These are phyloP conservation scores for Hygrophoropsis aurantiaca DNA, from an alignment of 768 basidiomycete species.

Conservation along the genomic window DNA sequence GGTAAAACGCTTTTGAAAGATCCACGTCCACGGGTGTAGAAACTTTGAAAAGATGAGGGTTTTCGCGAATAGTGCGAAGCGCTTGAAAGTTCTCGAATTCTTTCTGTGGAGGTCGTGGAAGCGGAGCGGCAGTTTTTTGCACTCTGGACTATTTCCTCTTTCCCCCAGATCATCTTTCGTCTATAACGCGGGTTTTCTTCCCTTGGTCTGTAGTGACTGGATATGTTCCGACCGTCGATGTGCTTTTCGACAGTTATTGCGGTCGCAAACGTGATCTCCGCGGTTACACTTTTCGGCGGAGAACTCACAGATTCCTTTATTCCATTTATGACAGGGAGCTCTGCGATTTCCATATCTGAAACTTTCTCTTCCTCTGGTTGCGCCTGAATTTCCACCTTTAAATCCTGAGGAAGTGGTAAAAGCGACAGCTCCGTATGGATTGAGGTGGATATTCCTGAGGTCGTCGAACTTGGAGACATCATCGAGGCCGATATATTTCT, in stretches of 20 bases:
- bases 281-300: not conserved
- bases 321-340: too few relatives aligned
- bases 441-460: not conserved
- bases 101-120: not conserved
- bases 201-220: too few relatives aligned
- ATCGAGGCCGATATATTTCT: not conserved
- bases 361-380: too few relatives aligned
- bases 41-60: constrained; percentile 18
- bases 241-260: too few relatives aligned
- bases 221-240: too few relatives aligned
- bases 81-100: not conserved
- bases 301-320: not conserved
- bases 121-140: not conserved
- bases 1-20: constrained; percentile 15
- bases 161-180: too few relatives aligned
- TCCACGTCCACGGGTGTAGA: constrained; percentile 23
- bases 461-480: not conserved
- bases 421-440: not conserved
- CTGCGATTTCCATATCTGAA: too few relatives aligned
- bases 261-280: too few relatives aligned
- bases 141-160: too few relatives aligned
- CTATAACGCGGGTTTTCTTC: too few relatives aligned
- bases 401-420: not conserved
- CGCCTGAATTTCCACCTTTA: too few relatives aligned
- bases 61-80: not conserved